Evolutionary conservation across 805 yeast genomes (phyloP).

Genomic region (Starmerella etchellsii): DNA sequence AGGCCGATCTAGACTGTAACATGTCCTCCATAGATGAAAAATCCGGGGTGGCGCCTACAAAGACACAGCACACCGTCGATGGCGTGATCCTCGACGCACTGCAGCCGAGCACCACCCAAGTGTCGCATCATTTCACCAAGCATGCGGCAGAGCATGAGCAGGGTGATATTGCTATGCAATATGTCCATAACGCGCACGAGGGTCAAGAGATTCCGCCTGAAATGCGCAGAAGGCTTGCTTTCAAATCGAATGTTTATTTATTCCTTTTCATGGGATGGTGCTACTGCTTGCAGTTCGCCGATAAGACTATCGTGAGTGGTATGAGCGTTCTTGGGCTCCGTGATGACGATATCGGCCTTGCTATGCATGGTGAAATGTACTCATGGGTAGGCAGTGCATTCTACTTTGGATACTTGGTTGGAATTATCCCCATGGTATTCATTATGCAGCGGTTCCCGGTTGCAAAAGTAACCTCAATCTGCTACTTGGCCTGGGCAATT

Average conservation of each 20-base stretch:
- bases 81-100: not conserved
- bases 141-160: not conserved
- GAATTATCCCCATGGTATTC: conserved; percentile 38
- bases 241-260: not conserved
- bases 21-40: too few species aligned
- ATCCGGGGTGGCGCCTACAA: conserved; percentile 8
- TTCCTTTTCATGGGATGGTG: conserved; percentile 2
- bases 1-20: too few species aligned
- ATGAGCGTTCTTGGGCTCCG: conserved; percentile 1
- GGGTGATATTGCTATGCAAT: not conserved
- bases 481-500: conserved; percentile 47
- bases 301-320: conserved; percentile 8
- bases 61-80: not conserved
- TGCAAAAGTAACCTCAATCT: conserved; percentile 35
- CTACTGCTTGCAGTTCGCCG: conserved; percentile 13
- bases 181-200: not conserved
- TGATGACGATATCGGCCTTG: not conserved
- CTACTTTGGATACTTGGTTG: conserved; percentile 48
- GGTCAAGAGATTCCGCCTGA: not conserved
- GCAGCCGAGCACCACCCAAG: not conserved
- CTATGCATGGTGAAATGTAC: conserved; percentile 9
- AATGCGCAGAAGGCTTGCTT: not conserved
- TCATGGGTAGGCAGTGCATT: conserved; percentile 43
- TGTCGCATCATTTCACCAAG: not conserved
- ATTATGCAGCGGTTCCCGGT: conserved; percentile 44